phyloP scores from a whole-genome alignment of 306 rosid species.

The cucumber (Cucumis sativus) region Cucumber_9930_V3 NC_026655.2:7126501-7127000 shows the following conservation, averaged over 20 bases:
- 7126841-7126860: slow-evolving; percentile 39
- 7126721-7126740: neutral
- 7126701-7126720: neutral
- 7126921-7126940: slow-evolving; percentile 33
- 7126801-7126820: slow-evolving; percentile 14
- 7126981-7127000: neutral
- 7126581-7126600: slow-evolving; percentile 10
- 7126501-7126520: slow-evolving; percentile 52
- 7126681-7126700: neutral
- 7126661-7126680: neutral
- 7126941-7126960: neutral
- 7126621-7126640: slow-evolving; percentile 30
- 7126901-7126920: slow-evolving; percentile 60
- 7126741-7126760: too few relatives aligned
- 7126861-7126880: slow-evolving; percentile 52
- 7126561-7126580: slow-evolving; percentile 41
- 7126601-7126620: slow-evolving; percentile 28
- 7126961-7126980: neutral
- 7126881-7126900: slow-evolving; percentile 39
- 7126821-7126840: slow-evolving; percentile 42
- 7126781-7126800: slow-evolving; percentile 48
- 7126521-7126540: slow-evolving; percentile 40
- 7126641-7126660: slow-evolving; percentile 43
- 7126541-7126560: slow-evolving; percentile 50
- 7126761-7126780: neutral